A percentile compares a stretch with the other conserved stretches of the same genome.
phyloP scores from a whole-genome alignment of 768 basidiomycete genomes.

The Hirschioporus abietinus region DNA sequence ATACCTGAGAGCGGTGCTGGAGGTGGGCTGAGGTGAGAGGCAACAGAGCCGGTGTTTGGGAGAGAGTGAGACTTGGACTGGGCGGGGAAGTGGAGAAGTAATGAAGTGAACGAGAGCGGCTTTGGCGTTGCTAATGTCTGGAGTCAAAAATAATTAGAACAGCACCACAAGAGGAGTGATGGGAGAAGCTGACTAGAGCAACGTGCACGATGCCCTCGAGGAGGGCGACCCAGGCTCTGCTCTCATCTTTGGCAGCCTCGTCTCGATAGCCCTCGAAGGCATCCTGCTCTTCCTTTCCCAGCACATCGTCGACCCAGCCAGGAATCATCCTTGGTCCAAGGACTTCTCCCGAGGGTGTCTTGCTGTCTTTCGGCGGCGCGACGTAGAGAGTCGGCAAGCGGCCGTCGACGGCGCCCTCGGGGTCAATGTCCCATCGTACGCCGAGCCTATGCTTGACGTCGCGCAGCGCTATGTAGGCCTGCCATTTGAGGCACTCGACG shows the following conservation, averaged over 20 bases:
- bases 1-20: slow-evolving; percentile 70
- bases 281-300: slow-evolving; percentile 32
- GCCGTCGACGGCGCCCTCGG: slow-evolving; percentile 64
- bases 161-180: not conserved
- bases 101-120: slow-evolving; percentile 34
- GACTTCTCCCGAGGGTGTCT: slow-evolving; percentile 26
- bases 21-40: slow-evolving; percentile 54
- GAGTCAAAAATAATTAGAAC: not conserved
- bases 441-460: slow-evolving; percentile 40
- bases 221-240: slow-evolving; percentile 76
- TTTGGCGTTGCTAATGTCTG: not conserved
- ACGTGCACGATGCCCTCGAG: slow-evolving; percentile 76
- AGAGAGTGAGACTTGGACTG: slow-evolving; percentile 2
- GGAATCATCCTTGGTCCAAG: slow-evolving; percentile 66
- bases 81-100: slow-evolving; percentile 27
- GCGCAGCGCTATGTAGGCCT: slow-evolving; percentile 73
- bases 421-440: slow-evolving; percentile 63
- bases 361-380: slow-evolving; percentile 27
- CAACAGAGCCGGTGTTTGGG: slow-evolving; percentile 23
- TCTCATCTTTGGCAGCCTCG: slow-evolving; percentile 58
- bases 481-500: slow-evolving; percentile 88
- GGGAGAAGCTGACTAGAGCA: slow-evolving; percentile 48
- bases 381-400: slow-evolving; percentile 69
- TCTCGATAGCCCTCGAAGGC: slow-evolving; percentile 66
- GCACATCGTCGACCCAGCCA: slow-evolving; percentile 60